Base-by-base conservation (phyloP, 768 basidiomycete species). In the Lactarius evosmus region DNA sequence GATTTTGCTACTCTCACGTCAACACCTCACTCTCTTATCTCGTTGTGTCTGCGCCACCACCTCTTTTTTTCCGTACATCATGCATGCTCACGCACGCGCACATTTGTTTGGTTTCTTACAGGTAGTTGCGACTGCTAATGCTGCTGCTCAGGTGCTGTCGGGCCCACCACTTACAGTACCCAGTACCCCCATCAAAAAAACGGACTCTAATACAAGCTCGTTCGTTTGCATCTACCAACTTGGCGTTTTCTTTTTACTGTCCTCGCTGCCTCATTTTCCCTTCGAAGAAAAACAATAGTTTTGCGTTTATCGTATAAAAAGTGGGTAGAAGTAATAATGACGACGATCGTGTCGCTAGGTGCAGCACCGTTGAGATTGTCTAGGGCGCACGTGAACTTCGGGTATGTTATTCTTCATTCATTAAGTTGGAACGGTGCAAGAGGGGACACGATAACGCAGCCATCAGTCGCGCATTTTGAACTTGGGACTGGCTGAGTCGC, bases 161-260 rank as follows among this genome's bases (percentile, higher is more conserved):
- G 36, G 29, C 27, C 60, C 36, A 58, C 50, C 33, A 33, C 40
- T n/a, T 49, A 49, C 46, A 25, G 46, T 49, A 49, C 46, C 22
- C 22, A 49, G 46, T 49, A 25, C 22, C 46, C 46, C 25, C 44
- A 22, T 49, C 25, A 25, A 49, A 49, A 44, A 49, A 49, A 25
- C n/a, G 46, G 46, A 49, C 46, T 49, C 22, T 49, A 49, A 49
- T 49, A 49, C 62, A 34, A 51, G 52, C 56, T 27, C 57, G 41
- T 51, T 50, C 29, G 41, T 49, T 25, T 58, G 57, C 62, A 63
- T 59, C 62, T 63, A 54, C n/a, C 33, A 46, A 63, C 62, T 38
- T 16, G 17, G 38, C 29, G 36, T 63, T 50, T 62, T 50, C 29
- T 62, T 57, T 41, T 51, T n/a, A 56, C 57, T 53, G 34, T 33